phyloP scores from a whole-genome alignment of 2,329 filamentous ascomycete species.

The Colletotrichum gigasporum region DNA sequence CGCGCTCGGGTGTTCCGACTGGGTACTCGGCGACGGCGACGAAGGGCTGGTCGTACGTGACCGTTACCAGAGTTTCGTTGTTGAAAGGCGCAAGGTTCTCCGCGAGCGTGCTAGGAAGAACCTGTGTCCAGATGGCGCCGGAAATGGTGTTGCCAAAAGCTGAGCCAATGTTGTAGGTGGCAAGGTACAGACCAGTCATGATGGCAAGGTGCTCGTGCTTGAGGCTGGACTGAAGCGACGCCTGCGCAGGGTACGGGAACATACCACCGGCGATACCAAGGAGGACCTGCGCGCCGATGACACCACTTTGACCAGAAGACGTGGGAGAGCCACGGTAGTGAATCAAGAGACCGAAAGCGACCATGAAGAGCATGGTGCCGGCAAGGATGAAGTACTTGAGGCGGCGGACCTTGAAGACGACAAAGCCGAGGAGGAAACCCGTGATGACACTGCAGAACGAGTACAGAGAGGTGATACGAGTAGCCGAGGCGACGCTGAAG shows the following conservation, averaged over 20 bases:
- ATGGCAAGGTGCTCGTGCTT: slow-evolving; percentile 67
- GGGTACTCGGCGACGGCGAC: slow-evolving; percentile 44
- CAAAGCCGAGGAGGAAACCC: slow-evolving; percentile 63
- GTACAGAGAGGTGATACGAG: slow-evolving; percentile 69
- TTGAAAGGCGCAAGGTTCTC: slow-evolving; percentile 37
- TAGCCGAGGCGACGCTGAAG: slow-evolving; percentile 64
- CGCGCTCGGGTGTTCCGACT: slow-evolving; percentile 53
- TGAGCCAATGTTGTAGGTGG: slow-evolving; percentile 70
- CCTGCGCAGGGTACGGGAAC: slow-evolving; percentile 63
- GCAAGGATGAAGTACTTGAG: slow-evolving; percentile 71
- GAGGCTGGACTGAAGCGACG: slow-evolving; percentile 52
- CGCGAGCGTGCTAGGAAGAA: slow-evolving; percentile 57
- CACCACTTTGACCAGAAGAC: slow-evolving; percentile 60
- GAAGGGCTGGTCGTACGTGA: slow-evolving; percentile 48
- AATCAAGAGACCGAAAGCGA: slow-evolving; percentile 73
- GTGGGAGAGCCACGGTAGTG: slow-evolving; percentile 66
- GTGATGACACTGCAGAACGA: slow-evolving; percentile 65
- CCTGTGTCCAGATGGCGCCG: slow-evolving; percentile 70
- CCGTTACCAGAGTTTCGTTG: slow-evolving; percentile 48
- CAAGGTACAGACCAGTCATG: slow-evolving; percentile 70
- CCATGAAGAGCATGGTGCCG: slow-evolving; percentile 68
- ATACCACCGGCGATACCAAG: slow-evolving; percentile 71
- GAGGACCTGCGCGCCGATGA: slow-evolving; percentile 70
- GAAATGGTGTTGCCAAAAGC: slow-evolving; percentile 69
- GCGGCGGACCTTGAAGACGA: slow-evolving; percentile 66